These are phyloP conservation scores for Acidomyces sp. DNA, from an alignment of 495 filamentous ascomycete species.

Conservation along the genomic window DNA sequence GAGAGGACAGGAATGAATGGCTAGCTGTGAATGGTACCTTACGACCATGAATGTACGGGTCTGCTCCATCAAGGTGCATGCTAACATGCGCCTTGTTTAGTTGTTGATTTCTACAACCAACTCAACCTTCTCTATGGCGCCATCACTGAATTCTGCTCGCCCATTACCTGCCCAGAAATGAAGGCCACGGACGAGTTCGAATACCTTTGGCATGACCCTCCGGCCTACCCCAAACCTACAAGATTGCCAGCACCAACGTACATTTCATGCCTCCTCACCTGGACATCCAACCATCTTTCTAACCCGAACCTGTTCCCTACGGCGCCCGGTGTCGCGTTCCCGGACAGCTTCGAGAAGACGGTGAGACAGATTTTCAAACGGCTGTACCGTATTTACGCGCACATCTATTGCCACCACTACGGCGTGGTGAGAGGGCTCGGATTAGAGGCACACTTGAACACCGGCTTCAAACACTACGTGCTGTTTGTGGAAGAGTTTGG, in stretches of 20 bases:
- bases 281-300: conserved; percentile 90
- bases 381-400: conserved; percentile 94
- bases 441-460: conserved; percentile 94
- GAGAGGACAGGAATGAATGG: conserved; percentile 96
- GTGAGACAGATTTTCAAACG: conserved; percentile 95
- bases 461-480: conserved; percentile 98
- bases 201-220: conserved; percentile 94
- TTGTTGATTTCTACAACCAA: conserved; percentile 99
- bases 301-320: conserved; percentile 91
- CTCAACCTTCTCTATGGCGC: conserved; percentile 97
- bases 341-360: conserved; percentile 75
- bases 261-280: conserved; percentile 92
- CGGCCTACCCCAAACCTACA: conserved; percentile 85
- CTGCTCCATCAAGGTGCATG: neutral
- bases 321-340: conserved; percentile 88
- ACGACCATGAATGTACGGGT: neutral
- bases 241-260: conserved; percentile 97
- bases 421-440: conserved; percentile 90
- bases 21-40: conserved; percentile 79
- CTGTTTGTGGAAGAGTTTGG: conserved; percentile 90
- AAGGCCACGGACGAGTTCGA: conserved; percentile 99
- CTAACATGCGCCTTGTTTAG: conserved; percentile 33
- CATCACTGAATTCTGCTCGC: conserved; percentile 98
- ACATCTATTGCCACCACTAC: conserved; percentile 99
- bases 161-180: conserved; percentile 94